These are phyloP conservation scores for Geoglossum glabrum DNA, from an alignment of 495 filamentous ascomycete genomes.

Conservation along the genomic window DNA sequence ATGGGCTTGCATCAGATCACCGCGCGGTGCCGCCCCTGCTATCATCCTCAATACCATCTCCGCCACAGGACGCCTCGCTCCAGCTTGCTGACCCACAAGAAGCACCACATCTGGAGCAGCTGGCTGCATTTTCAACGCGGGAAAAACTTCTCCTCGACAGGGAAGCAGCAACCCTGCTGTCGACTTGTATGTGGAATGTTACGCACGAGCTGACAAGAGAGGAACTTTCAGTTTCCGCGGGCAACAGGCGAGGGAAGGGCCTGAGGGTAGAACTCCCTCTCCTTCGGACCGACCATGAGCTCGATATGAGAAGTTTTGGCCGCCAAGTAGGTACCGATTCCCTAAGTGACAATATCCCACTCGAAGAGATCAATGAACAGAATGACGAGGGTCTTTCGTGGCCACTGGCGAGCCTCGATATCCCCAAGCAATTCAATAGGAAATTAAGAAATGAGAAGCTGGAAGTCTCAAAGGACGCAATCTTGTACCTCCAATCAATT, in stretches of 20 bases:
- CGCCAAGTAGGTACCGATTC: not conserved
- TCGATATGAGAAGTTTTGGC: slow-evolving; percentile 19
- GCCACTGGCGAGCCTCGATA: not conserved
- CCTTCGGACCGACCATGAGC: slow-evolving; percentile 27
- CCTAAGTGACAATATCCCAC: not conserved
- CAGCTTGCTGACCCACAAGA: slow-evolving; percentile 8
- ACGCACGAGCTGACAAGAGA: slow-evolving; percentile 4
- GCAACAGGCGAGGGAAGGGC: not conserved
- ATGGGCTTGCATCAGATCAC: slow-evolving; percentile 21
- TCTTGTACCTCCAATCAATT: slow-evolving; percentile 13
- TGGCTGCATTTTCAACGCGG: slow-evolving; percentile 2
- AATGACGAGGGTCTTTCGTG: not conserved
- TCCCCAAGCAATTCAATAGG: slow-evolving; percentile 4
- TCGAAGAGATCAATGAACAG: slow-evolving; percentile 5
- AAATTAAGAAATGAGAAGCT: slow-evolving; percentile 14
- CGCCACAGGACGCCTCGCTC: not conserved
- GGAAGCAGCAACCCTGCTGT: slow-evolving; percentile 10
- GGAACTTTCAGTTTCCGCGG: not conserved
- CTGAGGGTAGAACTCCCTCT: slow-evolving; percentile 32
- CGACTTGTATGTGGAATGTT: slow-evolving; percentile 4
- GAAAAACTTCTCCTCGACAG: slow-evolving; percentile 16
- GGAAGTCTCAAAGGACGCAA: slow-evolving; percentile 9
- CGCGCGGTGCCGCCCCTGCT: slow-evolving; percentile 5
- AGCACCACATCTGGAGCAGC: slow-evolving; percentile 14
- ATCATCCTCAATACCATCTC: slow-evolving; percentile 5